These are phyloP conservation scores for Lanmaoa pseudosensibilis DNA, from an alignment of 768 basidiomycete species.

Conservation along the genomic window DNA sequence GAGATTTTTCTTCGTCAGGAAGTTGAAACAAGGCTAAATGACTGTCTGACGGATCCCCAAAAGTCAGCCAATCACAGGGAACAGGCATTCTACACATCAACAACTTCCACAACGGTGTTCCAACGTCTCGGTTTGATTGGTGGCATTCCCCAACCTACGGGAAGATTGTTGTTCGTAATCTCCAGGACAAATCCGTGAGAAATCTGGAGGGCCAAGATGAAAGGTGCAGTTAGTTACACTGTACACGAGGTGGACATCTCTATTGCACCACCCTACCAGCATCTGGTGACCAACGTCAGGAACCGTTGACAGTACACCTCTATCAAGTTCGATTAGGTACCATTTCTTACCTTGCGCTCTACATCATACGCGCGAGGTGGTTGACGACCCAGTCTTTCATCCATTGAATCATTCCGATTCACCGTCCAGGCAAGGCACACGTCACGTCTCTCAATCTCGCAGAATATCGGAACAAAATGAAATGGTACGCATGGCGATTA, in stretches of 20 bases:
- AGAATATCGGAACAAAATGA: not conserved
- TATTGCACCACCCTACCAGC: not conserved
- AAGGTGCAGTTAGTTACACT: not conserved
- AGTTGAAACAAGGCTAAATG: not conserved
- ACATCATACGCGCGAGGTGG: not conserved
- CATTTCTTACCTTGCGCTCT: not conserved
- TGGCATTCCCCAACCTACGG: not conserved
- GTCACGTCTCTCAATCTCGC: not conserved
- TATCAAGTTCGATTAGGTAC: not conserved
- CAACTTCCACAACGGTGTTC: not conserved
- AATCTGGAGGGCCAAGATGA: not conserved
- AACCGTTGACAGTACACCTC: not conserved
- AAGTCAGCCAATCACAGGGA: not conserved
- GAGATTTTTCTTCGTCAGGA: not conserved
- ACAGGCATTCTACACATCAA: not conserved
- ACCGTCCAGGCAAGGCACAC: not conserved
- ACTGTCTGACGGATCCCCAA: not conserved
- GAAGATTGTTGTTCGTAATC: not conserved
- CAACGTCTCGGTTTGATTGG: not conserved
- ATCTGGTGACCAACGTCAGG: not conserved
- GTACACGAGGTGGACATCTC: not conserved
- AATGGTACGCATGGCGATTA: not conserved
- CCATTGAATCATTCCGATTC: conserved; percentile 1
- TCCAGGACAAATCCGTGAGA: not conserved
- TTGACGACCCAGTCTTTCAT: not conserved